A percentile compares a stretch with the other conserved stretches of the same genome.
Evolutionary conservation across 2,329 filamentous ascomycete species (phyloP).

Genomic region (Monosporascus cannonballus): DNA sequence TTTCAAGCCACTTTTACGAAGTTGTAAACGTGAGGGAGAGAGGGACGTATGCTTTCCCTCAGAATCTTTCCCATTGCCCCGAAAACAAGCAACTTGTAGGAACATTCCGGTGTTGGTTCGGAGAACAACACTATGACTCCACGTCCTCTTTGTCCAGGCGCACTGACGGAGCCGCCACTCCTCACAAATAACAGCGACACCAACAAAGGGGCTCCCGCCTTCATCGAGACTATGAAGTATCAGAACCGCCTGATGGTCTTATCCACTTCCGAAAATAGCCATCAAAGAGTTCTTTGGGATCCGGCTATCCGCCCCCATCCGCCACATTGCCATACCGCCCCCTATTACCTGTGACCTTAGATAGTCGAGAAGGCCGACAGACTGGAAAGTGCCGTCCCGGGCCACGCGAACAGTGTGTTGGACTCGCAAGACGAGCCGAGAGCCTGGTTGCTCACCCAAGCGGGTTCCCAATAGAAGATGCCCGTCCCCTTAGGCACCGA

Average conservation of each 20-base stretch:
- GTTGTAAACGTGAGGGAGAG: background rate
- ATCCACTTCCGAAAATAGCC: background rate
- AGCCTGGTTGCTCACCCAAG: constrained; percentile 60
- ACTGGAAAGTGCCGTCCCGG: constrained; percentile 50
- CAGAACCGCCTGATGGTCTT: background rate
- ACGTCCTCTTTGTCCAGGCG: background rate
- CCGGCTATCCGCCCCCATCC: background rate
- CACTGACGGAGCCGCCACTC: background rate
- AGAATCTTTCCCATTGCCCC: background rate
- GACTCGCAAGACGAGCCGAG: constrained; percentile 60
- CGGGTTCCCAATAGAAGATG: constrained; percentile 70
- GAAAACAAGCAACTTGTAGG: background rate
- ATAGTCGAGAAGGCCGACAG: constrained; percentile 49
- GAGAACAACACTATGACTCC: background rate
- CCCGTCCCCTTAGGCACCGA: constrained; percentile 49
- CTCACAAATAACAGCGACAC: background rate
- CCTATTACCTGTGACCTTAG: constrained; percentile 17
- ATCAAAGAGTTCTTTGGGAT: background rate
- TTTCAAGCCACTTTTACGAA: background rate
- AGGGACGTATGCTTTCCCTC: background rate
- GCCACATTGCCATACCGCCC: background rate
- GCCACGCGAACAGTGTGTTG: constrained; percentile 55
- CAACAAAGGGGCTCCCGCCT: background rate
- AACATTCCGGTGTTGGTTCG: background rate
- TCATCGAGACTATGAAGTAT: background rate